phyloP scores from a whole-genome alignment of 306 rosid genomes.

The Lagenaria siceraria region DNA sequence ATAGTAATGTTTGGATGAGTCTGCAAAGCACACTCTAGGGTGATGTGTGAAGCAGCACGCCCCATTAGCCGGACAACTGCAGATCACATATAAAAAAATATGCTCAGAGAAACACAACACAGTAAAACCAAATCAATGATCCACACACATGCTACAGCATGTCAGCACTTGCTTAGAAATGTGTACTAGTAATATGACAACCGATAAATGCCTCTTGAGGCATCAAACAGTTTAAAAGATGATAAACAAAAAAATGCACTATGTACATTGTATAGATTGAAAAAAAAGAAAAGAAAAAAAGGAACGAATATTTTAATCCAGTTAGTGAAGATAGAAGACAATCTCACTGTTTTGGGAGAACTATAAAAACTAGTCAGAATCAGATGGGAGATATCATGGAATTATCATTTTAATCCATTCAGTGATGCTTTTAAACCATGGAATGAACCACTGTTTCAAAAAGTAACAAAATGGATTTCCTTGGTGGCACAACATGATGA shows the following conservation, averaged over 20 bases:
- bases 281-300: no score
- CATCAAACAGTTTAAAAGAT: not conserved
- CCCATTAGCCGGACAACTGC: constrained; percentile 99
- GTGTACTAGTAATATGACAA: not conserved
- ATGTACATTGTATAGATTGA: not conserved
- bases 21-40: constrained; percentile 95
- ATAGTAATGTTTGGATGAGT: constrained; percentile 94
- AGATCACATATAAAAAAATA: constrained; percentile 4
- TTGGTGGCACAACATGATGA: not conserved
- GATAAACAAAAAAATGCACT: not conserved
- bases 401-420: not conserved
- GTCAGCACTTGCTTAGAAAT: not conserved
- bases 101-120: not conserved
- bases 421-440: not conserved
- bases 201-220: not conserved
- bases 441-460: not conserved
- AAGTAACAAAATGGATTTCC: not conserved
- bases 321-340: not conserved
- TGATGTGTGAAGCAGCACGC: constrained; percentile 99
- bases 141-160: not conserved
- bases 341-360: not conserved
- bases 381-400: not conserved
- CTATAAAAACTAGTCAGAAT: not conserved
- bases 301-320: not conserved
- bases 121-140: not conserved